Evolutionary conservation across 1,284 basidiomycete species (phyloP).

Genomic region (Rhodotorula sp.): DNA sequence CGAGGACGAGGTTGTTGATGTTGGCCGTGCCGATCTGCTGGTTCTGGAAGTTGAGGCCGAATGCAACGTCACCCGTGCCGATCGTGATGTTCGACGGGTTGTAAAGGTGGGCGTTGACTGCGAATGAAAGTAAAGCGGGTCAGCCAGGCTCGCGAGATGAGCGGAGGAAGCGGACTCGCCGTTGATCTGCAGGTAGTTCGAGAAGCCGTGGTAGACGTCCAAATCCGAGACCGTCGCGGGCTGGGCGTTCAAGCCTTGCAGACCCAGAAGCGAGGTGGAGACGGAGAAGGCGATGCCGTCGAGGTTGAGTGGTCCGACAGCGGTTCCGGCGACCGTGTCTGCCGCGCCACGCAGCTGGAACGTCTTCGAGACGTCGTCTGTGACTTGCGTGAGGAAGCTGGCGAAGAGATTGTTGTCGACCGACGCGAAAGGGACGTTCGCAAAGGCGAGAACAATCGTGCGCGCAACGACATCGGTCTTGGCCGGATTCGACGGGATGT

Average conservation of each 20-base stretch:
- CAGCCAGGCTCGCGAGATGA: neutral
- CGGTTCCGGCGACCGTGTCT: constrained; percentile 55
- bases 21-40: constrained; percentile 62
- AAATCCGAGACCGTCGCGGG: constrained; percentile 62
- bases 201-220: constrained; percentile 68
- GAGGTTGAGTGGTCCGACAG: constrained; percentile 63
- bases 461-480: constrained; percentile 64
- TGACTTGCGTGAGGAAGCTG: constrained; percentile 66
- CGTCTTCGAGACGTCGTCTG: constrained; percentile 55
- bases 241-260: constrained; percentile 65
- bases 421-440: constrained; percentile 61
- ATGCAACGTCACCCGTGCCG: constrained; percentile 64
- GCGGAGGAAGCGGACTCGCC: constrained; percentile 52
- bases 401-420: constrained; percentile 61
- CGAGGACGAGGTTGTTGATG: constrained; percentile 51
- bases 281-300: constrained; percentile 62
- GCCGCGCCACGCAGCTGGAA: constrained; percentile 62
- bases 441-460: constrained; percentile 64
- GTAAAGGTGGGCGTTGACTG: constrained; percentile 48
- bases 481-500: constrained; percentile 61
- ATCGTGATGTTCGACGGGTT: constrained; percentile 66
- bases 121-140: constrained; percentile 50
- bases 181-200: constrained; percentile 67
- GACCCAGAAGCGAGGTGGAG: constrained; percentile 60
- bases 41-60: constrained; percentile 60